Conservation (phyloP, 768 basidiomycete genomes). For the Psilocybe cyanescens region DNA sequence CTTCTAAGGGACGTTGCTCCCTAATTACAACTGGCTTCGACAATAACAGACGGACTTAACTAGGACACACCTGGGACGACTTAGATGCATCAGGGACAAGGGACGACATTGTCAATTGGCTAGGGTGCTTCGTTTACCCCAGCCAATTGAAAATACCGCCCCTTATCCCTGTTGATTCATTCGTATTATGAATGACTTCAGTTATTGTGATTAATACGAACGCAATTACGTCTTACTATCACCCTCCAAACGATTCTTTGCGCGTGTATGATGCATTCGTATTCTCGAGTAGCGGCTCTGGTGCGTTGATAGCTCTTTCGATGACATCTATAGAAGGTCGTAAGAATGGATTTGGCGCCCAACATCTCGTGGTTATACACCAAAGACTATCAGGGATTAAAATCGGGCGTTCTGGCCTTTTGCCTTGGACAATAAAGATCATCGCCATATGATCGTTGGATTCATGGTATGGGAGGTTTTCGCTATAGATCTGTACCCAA, state of each 20-base stretch:
- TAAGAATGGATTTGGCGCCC: conserved; percentile 9
- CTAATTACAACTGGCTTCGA: no score
- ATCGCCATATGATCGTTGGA: conserved; percentile 14
- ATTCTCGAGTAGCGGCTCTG: not conserved
- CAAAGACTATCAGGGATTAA: conserved; percentile 11
- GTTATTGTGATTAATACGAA: not conserved
- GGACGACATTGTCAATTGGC: conserved; percentile 18
- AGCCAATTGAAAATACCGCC: conserved; percentile 15
- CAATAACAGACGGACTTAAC: not conserved
- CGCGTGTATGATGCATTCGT: not conserved
- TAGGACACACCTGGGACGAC: conserved; percentile 14
- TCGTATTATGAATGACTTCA: conserved; percentile 13
- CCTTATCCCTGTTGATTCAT: conserved; percentile 26
- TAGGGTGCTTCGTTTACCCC: not conserved
- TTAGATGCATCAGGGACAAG: conserved; percentile 23
- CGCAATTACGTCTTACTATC: conserved; percentile 11
- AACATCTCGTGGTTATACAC: conserved; percentile 13
- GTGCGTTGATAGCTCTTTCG: not conserved
- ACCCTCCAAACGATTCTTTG: not conserved
- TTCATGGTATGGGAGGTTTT: conserved; percentile 14
- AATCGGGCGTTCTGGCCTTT: conserved; percentile 10
- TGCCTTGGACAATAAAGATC: conserved; percentile 13
- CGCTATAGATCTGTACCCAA: conserved; percentile 16
- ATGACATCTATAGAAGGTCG: conserved; percentile 14
- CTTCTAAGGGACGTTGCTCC: no score